Conservation (phyloP, 495 filamentous ascomycete genomes). For the Bacidia gigantensis region DNA sequence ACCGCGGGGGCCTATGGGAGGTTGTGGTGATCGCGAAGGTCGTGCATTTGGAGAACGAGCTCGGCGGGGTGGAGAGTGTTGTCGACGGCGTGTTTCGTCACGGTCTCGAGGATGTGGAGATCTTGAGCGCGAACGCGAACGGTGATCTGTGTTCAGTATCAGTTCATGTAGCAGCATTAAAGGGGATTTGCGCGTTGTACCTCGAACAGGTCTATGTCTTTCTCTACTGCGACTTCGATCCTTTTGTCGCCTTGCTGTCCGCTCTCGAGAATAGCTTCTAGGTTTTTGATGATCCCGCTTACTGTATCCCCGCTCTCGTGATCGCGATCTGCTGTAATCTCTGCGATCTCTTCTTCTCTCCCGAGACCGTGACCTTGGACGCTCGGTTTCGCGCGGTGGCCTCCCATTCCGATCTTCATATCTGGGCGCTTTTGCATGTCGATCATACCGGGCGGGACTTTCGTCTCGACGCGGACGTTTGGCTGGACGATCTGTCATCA, state of each 20-base stretch:
- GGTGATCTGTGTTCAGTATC: conserved; percentile 16
- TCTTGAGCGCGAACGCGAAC: conserved; percentile 34
- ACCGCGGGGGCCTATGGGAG: conserved; percentile 11
- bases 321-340: conserved; percentile 25
- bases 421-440: conserved; percentile 10
- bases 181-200: not conserved
- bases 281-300: conserved; percentile 28
- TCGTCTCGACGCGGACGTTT: conserved; percentile 41
- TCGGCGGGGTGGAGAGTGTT: conserved; percentile 27
- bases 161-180: not conserved
- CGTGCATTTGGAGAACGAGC: conserved; percentile 18
- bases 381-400: not conserved
- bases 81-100: conserved; percentile 27
- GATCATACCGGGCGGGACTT: conserved; percentile 42
- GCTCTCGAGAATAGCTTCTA: conserved; percentile 33
- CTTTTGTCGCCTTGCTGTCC: conserved; percentile 23
- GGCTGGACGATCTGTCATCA: conserved; percentile 39
- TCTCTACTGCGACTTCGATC: conserved; percentile 37
- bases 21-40: conserved; percentile 14
- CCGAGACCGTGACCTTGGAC: conserved; percentile 18
- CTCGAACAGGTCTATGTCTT: conserved; percentile 24
- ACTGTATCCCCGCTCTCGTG: conserved; percentile 24
- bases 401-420: not conserved
- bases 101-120: conserved; percentile 15
- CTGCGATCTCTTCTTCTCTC: conserved; percentile 14